Base-by-base conservation (phyloP, 306 rosid species). In the Ormosia semicastrata region DNA sequence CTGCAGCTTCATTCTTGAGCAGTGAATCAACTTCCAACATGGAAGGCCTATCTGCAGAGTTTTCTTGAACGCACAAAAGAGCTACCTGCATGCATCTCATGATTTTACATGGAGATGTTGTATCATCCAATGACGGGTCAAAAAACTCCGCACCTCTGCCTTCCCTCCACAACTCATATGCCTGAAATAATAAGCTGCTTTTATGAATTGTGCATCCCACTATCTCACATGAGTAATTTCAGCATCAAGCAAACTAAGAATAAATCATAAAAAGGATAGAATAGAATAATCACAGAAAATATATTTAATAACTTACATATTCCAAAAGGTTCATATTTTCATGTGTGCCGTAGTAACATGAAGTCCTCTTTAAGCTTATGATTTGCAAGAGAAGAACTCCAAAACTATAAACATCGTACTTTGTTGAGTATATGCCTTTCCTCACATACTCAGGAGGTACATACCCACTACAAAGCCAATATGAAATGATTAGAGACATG, bases 81-180 rank as follows among this genome's bases (percentile, higher is more conserved):
- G 89, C 94, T 18, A 91, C 85, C 15, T 87, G 87, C 86, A 91
- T 79, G 93, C 97, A 93, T 81, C 87, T 93, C 80, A 49, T 41
- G 49, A 88, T 78, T 72, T 87, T 89, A 58, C 82, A 88, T 53
- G 73, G 64, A 3, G 78, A 88, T 18, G 81, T 47, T 9, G 89
- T 57, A 69, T 93, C 95, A 59, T 89, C 90, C 46, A 91, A 71
- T 60, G 87, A 84, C 3, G 67, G 88, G 68, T 88, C 92, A 1
- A 90, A 37, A 77, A 90, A 89, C 33, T 93, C 91, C 66, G 10
- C 34, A 4, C 86, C 89, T 73, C 82, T 71, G 0, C 79, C 90
- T 24, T 83, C 87, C 56, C 24, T 87, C 95, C 92, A 93, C 12
- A 86, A 30, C 66, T 77, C 83, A 63, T 86, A 86, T 64, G 97